Base-by-base conservation (phyloP, 805 yeast genomes). In the Metschnikowia arizonensis region DNA sequence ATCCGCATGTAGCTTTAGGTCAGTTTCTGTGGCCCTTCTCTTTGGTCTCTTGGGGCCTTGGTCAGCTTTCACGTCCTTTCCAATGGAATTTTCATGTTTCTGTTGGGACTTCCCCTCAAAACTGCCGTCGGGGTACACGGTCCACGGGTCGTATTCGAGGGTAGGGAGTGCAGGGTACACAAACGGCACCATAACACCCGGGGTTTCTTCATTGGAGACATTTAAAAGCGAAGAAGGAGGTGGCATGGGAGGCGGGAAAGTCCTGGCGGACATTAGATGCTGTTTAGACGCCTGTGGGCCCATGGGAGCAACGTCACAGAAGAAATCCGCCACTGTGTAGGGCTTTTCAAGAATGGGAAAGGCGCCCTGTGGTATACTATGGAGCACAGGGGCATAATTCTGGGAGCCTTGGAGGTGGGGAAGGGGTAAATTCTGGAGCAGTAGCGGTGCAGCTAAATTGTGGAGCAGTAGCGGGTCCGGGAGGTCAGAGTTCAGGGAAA, bases 121-220 rank as follows among this genome's bases (percentile, higher is more conserved):
- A 12, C 21, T 19, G 30, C 40, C 33, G 18, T 41, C 44, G 7
- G 46, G 50, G 28, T 37, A 44, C 26, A 37, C 45, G 34, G 43
- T 44, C 31, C 37, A 47, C 14, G 48, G 50, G 24, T 46, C 50
- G 28, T 36, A 33, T 10, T 40, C 28, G 5, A 69, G 52, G 4
- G 60, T 48, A 4, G 75, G 75, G 4, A 74, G 70, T 9, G 73
- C 68, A 2, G 76, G 76, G 48, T 55, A 71, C 5, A 71, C 66
- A 47, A 71, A 69, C 10, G 76, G 76, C 7, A 71, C 64, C 73
- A 69, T 68, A 2, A 69, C 57, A 0, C 75, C 74, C 14, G 49
- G 51, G 9, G 14, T 28, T 18, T 36, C 28, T 26, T 33, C 28
- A 33, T 30, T 5, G 34, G 23, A 15, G 10, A 38, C 38, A 31